Evolutionary conservation across 805 yeast species (phyloP).

Genomic region (Brettanomyces sp.): DNA sequence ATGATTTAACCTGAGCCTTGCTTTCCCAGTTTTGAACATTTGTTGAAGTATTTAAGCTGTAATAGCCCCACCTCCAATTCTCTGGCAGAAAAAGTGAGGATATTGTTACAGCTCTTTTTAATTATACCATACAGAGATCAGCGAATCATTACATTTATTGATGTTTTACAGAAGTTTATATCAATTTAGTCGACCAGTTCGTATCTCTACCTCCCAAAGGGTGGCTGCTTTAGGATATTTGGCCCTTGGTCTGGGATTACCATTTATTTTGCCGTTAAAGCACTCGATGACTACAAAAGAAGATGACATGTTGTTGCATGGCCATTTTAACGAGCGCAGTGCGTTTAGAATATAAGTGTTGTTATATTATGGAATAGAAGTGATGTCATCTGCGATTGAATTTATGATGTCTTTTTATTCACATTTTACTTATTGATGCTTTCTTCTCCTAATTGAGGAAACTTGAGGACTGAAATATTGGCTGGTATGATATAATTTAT

Average conservation of each 20-base stretch:
- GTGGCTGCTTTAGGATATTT: slow-evolving; percentile 22
- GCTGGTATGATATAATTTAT: no score
- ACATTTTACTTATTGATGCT: no score
- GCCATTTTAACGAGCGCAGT: slow-evolving; percentile 21
- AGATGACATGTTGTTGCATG: slow-evolving; percentile 11
- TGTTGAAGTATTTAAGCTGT: no score
- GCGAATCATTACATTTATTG: not conserved
- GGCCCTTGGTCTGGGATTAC: slow-evolving; percentile 25
- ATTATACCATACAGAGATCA: not conserved
- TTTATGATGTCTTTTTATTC: no score
- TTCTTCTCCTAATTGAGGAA: no score
- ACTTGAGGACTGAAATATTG: no score
- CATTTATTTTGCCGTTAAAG: slow-evolving; percentile 26
- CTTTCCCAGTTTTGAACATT: no score
- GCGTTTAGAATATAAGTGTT: slow-evolving; percentile 20
- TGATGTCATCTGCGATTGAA: no score
- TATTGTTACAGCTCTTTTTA: not conserved
- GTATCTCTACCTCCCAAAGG: slow-evolving; percentile 7
- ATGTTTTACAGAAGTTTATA: not conserved
- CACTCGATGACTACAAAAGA: slow-evolving; percentile 14
- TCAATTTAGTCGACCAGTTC: not conserved
- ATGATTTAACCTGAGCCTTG: no score
- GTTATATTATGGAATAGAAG: no score
- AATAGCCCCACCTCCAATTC: no score
- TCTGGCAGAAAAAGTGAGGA: no score